Evolutionary conservation across 805 yeast genomes (phyloP), one percentile per base, ranked within the genome.

Genomic region (Candida wancherniae): DNA sequence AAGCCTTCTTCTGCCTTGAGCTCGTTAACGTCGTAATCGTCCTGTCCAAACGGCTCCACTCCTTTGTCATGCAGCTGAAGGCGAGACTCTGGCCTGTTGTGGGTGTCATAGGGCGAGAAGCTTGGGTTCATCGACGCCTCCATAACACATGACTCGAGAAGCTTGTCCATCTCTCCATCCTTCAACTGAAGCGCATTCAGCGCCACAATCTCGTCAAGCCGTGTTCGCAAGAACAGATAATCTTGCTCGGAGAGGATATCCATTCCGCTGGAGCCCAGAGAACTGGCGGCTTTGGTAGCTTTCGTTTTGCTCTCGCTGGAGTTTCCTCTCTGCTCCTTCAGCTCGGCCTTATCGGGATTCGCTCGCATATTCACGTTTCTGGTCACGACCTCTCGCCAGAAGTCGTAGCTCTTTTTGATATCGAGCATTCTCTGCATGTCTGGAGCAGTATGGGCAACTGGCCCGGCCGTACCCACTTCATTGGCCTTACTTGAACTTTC

Each of bases 11-110:
- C 60, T 10, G 50, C 58, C 18, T 40, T 44, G 8, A 61, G 39
- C 31, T 63, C 69, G 11, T 58, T 61, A 5, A 63, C 40, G 37
- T 62, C 67, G 44, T 63, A 63, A 31, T 61, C 67, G 32, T 61
- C 64, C 29, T 58, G 59, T 9, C 15, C 18, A 19, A 28, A 11
- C 12, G 19, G 11, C 15, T 18, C 33, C 9, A 21, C 34, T 1
- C 3, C 23, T 36, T 37, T 48, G 16, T 38, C 39, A 11, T 39
- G 39, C 13, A 34, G 42, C 4, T 28, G 37, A 13, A 48, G 50
- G 28, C 58, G 61, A 11, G 63, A 46, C 1, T 69, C 69, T 34
- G 53, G 62, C 43, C 63, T 69, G 37, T 63, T 69, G 25, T 50
- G 41, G 10, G 62, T 58, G 22, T 56, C 69, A 36, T 62, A 63